Conservation (phyloP, 768 basidiomycete species). For the Boletus rubescentipes region DNA sequence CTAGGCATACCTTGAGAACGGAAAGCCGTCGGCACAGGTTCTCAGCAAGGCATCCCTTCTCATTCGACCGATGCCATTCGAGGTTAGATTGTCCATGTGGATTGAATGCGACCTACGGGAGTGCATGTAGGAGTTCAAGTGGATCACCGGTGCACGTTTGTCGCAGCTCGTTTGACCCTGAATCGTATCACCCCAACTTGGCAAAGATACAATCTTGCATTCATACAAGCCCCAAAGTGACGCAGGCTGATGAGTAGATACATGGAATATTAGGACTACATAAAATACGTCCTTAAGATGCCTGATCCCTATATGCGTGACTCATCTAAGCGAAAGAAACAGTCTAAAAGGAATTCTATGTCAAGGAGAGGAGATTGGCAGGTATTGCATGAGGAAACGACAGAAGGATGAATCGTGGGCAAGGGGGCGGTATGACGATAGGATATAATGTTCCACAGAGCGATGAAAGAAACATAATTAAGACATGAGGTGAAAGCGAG, state of each 20-base stretch:
- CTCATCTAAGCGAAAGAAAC: slow-evolving; percentile 28
- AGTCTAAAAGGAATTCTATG: slow-evolving; percentile 27
- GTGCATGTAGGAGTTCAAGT: slow-evolving; percentile 20
- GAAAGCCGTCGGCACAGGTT: slow-evolving; percentile 29
- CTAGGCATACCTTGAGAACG: slow-evolving; percentile 34
- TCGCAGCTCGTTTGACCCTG: background rate
- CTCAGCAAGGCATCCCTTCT: slow-evolving; percentile 18
- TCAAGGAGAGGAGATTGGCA: slow-evolving; percentile 4
- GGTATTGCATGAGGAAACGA: slow-evolving; percentile 10
- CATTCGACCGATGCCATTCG: slow-evolving; percentile 24
- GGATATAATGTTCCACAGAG: slow-evolving; percentile 18
- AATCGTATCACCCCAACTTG: background rate
- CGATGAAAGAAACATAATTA: slow-evolving; percentile 7
- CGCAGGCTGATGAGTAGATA: slow-evolving; percentile 23
- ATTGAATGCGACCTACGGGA: slow-evolving; percentile 10
- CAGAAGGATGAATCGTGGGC: slow-evolving; percentile 5
- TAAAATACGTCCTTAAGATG: slow-evolving; percentile 38
- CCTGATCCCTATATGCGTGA: slow-evolving; percentile 33
- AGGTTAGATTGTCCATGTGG: slow-evolving; percentile 22
- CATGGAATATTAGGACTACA: slow-evolving; percentile 32
- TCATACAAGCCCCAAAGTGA: slow-evolving; percentile 18
- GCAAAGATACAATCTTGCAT: slow-evolving; percentile 18
- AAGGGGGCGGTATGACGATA: slow-evolving; percentile 11
- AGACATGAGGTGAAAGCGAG: background rate
- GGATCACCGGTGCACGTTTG: background rate